Base-by-base conservation (phyloP, 176 grass and related monocot species). In the Saccharum officinarum region DNA sequence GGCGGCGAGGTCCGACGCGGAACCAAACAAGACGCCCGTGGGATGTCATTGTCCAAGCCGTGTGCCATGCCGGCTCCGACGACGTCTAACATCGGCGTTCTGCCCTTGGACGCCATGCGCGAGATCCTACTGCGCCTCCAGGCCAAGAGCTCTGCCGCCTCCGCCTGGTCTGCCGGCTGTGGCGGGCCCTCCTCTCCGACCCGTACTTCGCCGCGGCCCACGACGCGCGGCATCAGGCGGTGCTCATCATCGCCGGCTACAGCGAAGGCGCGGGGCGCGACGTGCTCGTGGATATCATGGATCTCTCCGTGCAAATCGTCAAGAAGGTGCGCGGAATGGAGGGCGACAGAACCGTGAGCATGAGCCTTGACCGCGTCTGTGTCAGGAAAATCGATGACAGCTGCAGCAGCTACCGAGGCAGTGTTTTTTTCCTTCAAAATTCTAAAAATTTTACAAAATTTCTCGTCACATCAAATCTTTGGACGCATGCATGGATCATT, bases 151-250 rank as follows among this genome's bases (percentile, higher is more conserved):
- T 75, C 26, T 75, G 72, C 46, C 72, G 46, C 46, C 45, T 52
- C 7, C 28, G 72, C 45, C 14, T 8, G 13, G 16, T 66, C 75
- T 18, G 12, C 28, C 28, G 28, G 33, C 34, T 0, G 26, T 52
- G 80, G 66, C 67, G 44, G 13, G 17, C 34, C 67, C 66, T 82
- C 44, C 66, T 82, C 67, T 82, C 67, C 33, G 80, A 55, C 28
- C 63, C 78, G 26, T 1, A 5, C 10, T 82, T 82, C n/a, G 22
- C 13, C 18, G n/a, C 31, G 2, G 67, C 49, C 67, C 80, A 57
- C 49, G 16, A 17, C n/a, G 0, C 16, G 1, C n/a, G 41, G 22
- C 20, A 47, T 26, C 5, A 1, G 28, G 40, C 0, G 13, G 39
- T 60, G 25, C 72, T 76, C 4, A 10, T 76, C n/a, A n/a, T n/a